Percentiles rank a stretch among this genome's conserved stretches.
Conservation (phyloP, 352 stramenopile species). For the Pythium aphanidermatum region DNA sequence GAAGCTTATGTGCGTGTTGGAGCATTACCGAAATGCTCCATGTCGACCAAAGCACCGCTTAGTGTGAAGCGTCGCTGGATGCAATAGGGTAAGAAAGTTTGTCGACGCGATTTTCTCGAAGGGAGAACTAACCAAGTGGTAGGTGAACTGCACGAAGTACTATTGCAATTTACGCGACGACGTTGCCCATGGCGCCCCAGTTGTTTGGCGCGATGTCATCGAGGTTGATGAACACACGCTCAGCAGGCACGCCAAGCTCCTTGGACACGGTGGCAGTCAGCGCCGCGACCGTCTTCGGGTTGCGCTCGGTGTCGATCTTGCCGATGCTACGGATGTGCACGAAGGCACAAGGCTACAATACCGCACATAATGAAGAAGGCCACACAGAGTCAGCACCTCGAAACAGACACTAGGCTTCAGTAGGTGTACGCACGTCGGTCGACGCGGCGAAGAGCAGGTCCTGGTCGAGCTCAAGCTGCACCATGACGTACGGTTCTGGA, state of each 20-base stretch:
- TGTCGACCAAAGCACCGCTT: too few relatives aligned
- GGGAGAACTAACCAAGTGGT: too few relatives aligned
- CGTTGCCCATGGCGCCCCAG: constrained; percentile 24
- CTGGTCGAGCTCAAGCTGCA: constrained; percentile 28
- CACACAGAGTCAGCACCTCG: not conserved
- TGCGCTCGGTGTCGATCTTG: constrained; percentile 25
- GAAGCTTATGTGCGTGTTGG: too few relatives aligned
- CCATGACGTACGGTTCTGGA: constrained; percentile 29
- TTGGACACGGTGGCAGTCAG: constrained; percentile 24
- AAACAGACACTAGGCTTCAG: not conserved
- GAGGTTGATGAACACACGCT: constrained; percentile 29
- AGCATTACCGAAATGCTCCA: too few relatives aligned
- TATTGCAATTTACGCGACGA: constrained; percentile 2
- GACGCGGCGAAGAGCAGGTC: constrained; percentile 28
- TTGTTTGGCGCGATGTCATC: constrained; percentile 26
- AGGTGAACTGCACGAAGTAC: too few relatives aligned
- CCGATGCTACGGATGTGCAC: constrained; percentile 33
- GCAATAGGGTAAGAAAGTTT: too few relatives aligned
- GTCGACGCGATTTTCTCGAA: too few relatives aligned
- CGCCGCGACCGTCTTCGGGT: constrained; percentile 22
- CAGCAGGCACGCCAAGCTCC: constrained; percentile 17
- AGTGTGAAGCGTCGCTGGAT: too few relatives aligned
- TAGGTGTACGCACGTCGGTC: constrained; percentile 14
- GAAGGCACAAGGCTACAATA: constrained; percentile 29
- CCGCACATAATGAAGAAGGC: not conserved